These are phyloP conservation scores for Pichiaceae sp. DNA, from an alignment of 1,139 yeast genomes.

Conservation along the genomic window DNA sequence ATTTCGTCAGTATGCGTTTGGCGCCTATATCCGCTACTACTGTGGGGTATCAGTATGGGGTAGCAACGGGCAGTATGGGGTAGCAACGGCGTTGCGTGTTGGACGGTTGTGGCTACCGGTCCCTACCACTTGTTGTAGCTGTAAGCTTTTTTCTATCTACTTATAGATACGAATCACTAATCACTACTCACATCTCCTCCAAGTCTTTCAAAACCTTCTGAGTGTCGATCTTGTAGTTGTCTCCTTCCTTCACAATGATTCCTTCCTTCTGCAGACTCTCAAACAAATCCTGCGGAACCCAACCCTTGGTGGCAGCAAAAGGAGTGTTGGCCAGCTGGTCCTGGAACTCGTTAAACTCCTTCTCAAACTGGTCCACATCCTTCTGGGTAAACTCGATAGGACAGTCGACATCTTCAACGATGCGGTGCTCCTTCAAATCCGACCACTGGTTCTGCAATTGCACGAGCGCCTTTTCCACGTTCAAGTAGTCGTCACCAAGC, in stretches of 20 bases:
- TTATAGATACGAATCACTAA: too few relatives aligned
- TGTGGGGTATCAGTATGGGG: too few relatives aligned
- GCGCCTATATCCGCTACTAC: too few relatives aligned
- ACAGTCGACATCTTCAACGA: slow-evolving; percentile 42
- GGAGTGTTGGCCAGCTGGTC: slow-evolving; percentile 62
- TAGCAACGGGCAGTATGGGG: too few relatives aligned
- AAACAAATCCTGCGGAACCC: slow-evolving; percentile 94
- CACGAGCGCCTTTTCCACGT: slow-evolving; percentile 58
- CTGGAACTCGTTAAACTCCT: slow-evolving; percentile 59
- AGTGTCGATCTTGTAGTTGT: slow-evolving; percentile 19
- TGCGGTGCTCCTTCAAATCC: slow-evolving; percentile 52
- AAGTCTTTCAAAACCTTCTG: slow-evolving; percentile 9
- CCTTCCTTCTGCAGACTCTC: slow-evolving; percentile 61
- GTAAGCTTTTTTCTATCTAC: too few relatives aligned
- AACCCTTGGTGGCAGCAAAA: slow-evolving; percentile 85
- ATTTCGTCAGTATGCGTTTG: too few relatives aligned
- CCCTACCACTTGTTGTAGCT: too few relatives aligned
- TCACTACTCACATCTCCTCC: slow-evolving; percentile 2
- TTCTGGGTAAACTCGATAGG: slow-evolving; percentile 55
- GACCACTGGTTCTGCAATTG: slow-evolving; percentile 76
- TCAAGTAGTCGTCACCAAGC: slow-evolving; percentile 52
- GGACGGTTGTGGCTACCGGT: too few relatives aligned
- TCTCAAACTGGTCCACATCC: slow-evolving; percentile 43
- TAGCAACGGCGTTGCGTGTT: too few relatives aligned
- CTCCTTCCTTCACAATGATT: slow-evolving; percentile 34